These are phyloP conservation scores for Parasarocladium wereldwijsianum DNA, from an alignment of 2,329 filamentous ascomycete genomes.

Conservation along the genomic window DNA sequence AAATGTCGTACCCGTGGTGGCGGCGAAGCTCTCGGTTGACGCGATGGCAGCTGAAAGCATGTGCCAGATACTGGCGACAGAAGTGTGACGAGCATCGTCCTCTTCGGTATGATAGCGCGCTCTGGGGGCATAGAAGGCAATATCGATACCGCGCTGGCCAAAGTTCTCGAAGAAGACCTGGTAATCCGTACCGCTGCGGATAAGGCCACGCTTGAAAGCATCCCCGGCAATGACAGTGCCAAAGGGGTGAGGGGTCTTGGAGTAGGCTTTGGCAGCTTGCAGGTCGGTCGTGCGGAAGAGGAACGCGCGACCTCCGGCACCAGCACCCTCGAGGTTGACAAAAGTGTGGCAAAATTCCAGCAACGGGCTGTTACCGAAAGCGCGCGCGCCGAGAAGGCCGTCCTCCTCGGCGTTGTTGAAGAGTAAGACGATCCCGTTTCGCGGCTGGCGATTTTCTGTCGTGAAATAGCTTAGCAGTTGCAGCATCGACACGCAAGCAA, in stretches of 20 bases:
- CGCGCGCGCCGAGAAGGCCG: constrained; percentile 72
- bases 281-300: constrained; percentile 81
- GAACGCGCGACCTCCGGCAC: constrained; percentile 75
- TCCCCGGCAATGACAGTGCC: constrained; percentile 71
- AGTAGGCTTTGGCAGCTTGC: constrained; percentile 71
- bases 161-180: constrained; percentile 63
- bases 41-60: constrained; percentile 79
- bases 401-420: constrained; percentile 97
- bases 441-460: constrained; percentile 52
- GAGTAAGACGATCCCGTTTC: constrained; percentile 66
- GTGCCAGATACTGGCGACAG: constrained; percentile 65
- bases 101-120: constrained; percentile 82
- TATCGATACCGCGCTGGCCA: constrained; percentile 75
- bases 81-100: constrained; percentile 71
- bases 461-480: constrained; percentile 84
- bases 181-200: constrained; percentile 84
- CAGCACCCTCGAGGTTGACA: constrained; percentile 87
- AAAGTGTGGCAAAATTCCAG: constrained; percentile 74
- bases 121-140: constrained; percentile 81
- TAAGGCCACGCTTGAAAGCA: constrained; percentile 64
- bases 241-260: constrained; percentile 58
- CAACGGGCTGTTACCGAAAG: constrained; percentile 71
- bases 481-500: constrained; percentile 74
- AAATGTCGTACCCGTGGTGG: constrained; percentile 53
- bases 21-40: constrained; percentile 57